phyloP scores from a whole-genome alignment of 1,284 basidiomycete species.

The Porodaedalea pini region DNA sequence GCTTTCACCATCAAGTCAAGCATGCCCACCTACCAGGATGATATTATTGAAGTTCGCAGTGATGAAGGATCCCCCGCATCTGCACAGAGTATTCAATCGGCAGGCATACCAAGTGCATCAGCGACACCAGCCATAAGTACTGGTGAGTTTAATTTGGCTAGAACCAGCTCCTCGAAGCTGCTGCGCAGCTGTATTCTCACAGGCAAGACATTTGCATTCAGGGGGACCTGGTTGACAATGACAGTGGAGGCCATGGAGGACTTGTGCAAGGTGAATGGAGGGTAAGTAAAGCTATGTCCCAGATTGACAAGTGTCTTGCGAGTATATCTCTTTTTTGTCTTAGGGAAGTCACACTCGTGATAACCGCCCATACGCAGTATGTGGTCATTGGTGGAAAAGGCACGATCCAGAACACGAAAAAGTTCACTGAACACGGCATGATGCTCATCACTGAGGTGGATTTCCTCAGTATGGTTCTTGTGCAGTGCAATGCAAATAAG shows the following conservation, averaged over 20 bases:
- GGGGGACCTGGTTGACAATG: conserved; percentile 10
- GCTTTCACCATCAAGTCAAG: too few species aligned
- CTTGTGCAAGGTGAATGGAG: conserved; percentile 8
- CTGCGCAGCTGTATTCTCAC: conserved; percentile 1
- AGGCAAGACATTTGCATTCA: conserved; percentile 12
- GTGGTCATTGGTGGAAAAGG: conserved; percentile 9
- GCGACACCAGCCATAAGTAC: neutral
- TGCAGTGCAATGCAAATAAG: neutral
- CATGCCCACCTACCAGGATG: too few species aligned
- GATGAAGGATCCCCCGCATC: too few species aligned
- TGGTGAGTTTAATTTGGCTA: neutral
- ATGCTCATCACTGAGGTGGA: conserved; percentile 1
- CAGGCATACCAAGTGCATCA: too few species aligned
- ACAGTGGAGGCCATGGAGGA: neutral
- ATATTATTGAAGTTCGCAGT: too few species aligned
- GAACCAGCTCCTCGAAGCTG: neutral
- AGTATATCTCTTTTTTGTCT: too few species aligned
- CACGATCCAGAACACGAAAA: conserved; percentile 1
- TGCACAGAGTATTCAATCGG: too few species aligned
- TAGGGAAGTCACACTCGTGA: neutral
- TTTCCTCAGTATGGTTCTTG: conserved; percentile 6
- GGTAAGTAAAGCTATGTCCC: neutral
- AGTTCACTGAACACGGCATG: conserved; percentile 1
- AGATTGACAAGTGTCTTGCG: too few species aligned
- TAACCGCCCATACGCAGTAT: neutral